Evolutionary conservation across 345 rosid species (phyloP).

Genomic region (Tarenaya hassleriana): DNA sequence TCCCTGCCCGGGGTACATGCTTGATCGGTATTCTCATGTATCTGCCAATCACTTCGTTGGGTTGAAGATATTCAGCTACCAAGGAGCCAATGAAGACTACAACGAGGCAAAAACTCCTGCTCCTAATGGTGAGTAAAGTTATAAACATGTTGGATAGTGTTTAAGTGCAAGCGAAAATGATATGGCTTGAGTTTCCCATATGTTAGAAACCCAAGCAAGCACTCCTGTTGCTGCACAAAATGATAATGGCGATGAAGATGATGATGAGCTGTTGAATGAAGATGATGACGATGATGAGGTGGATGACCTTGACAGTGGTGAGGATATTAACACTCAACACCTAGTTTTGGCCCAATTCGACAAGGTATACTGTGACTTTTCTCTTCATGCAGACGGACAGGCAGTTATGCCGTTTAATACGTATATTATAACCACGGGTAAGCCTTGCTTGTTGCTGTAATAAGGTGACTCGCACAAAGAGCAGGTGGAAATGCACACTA

Average conservation of each 20-base stretch:
- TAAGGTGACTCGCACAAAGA: conserved; percentile 94
- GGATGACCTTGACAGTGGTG: conserved; percentile 83
- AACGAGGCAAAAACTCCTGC: conserved; percentile 87
- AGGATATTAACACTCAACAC: conserved; percentile 93
- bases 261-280: conserved; percentile 86
- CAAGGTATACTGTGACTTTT: conserved; percentile 46
- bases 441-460: conserved; percentile 17
- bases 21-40: too few species aligned
- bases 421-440: not conserved
- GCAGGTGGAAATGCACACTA: conserved; percentile 90
- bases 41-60: not conserved
- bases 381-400: not conserved
- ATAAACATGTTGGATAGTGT: conserved; percentile 10
- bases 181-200: conserved; percentile 16
- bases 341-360: conserved; percentile 95
- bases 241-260: conserved; percentile 51
- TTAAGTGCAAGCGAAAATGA: not conserved
- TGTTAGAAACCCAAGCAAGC: conserved; percentile 63
- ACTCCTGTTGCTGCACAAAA: conserved; percentile 60
- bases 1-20: too few species aligned
- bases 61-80: conserved; percentile 83
- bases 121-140: conserved; percentile 50
- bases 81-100: conserved; percentile 86
- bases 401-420: not conserved
- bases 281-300: conserved; percentile 86